Base-by-base conservation (phyloP, 75 land plant species). In the Pinus taeda region DNA sequence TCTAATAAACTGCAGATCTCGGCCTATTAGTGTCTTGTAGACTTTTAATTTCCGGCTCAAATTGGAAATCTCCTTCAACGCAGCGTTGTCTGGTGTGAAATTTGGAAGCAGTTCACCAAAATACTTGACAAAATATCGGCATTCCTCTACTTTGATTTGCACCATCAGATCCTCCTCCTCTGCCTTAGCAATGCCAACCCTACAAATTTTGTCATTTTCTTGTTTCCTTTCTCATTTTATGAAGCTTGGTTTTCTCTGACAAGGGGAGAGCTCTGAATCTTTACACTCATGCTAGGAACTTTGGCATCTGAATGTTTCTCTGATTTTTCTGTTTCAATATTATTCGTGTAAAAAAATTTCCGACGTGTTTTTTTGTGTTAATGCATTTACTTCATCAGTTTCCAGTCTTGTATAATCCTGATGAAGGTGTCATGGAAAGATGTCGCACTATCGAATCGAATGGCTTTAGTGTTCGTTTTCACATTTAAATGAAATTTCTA, bases 131-230 rank as follows among this genome's bases (percentile, higher is more conserved):
- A 66, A 66, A 14, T 2, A 18, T 66, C 70, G 70, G 45, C 70
- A 66, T 36, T 66, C 42, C 36, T 66, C 70, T 66, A 4, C 36
- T 36, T 66, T 66, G 20, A 66, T 45, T 21, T 18, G 17, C 70
- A 36, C 70, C 70, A 66, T 15, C 33, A 66, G 18, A 15, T 66
- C 70, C n/a, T 66, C 70, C 45, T 66, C 70, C 36, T 66, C 70
- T 3, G 70, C 70, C 70, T 36, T 66, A 4, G 45, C 70, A 6
- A 66, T 7, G 5, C 17, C 70, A 15, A 66, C 18, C 29, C 70
- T 66, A 11, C 20, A 66, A 17, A 66, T 66, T 6, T 66, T 29
- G 26, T 66, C 42, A 17, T 66, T 66, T 7, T 36, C 29, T 36
- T 66, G 70, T 45, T 66, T 66, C 29, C 70, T 66, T 6, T 39